These are phyloP conservation scores for Sordariomycetes sp. DNA, from an alignment of 2,329 filamentous ascomycete genomes.

Conservation along the genomic window DNA sequence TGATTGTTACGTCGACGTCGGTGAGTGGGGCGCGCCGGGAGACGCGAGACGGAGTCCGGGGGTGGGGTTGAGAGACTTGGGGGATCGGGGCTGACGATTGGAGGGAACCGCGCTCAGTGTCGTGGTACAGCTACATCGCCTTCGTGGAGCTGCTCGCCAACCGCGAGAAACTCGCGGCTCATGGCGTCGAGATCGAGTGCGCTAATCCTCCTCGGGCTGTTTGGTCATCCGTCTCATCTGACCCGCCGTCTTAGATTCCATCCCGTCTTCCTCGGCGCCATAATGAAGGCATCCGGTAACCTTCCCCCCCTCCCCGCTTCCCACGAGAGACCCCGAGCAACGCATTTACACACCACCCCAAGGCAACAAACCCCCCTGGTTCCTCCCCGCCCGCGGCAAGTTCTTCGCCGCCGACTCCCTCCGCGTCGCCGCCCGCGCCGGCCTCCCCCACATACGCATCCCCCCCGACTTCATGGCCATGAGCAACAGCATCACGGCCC, in stretches of 20 bases:
- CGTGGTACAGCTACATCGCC: conserved; percentile 44
- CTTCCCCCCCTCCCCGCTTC: neutral
- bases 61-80: neutral
- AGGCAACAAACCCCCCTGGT: conserved; percentile 69
- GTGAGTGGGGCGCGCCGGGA: conserved; percentile 22
- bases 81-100: neutral
- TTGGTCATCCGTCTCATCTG: neutral
- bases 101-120: conserved; percentile 34
- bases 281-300: conserved; percentile 45
- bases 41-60: neutral
- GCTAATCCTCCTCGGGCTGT: neutral
- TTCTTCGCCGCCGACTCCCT: conserved; percentile 33
- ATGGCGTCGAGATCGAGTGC: conserved; percentile 56
- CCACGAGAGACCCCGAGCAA: neutral
- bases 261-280: conserved; percentile 58
- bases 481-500: conserved; percentile 36
- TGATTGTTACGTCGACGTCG: conserved; percentile 53
- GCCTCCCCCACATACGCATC: conserved; percentile 19
- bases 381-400: conserved; percentile 49
- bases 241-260: conserved; percentile 38
- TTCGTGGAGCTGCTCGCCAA: conserved; percentile 46
- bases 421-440: conserved; percentile 23
- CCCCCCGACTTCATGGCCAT: conserved; percentile 29
- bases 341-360: neutral
- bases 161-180: conserved; percentile 34